Evolutionary conservation across 441 rosid species (phyloP).

Genomic region (Adansonia rubrostipa): DNA sequence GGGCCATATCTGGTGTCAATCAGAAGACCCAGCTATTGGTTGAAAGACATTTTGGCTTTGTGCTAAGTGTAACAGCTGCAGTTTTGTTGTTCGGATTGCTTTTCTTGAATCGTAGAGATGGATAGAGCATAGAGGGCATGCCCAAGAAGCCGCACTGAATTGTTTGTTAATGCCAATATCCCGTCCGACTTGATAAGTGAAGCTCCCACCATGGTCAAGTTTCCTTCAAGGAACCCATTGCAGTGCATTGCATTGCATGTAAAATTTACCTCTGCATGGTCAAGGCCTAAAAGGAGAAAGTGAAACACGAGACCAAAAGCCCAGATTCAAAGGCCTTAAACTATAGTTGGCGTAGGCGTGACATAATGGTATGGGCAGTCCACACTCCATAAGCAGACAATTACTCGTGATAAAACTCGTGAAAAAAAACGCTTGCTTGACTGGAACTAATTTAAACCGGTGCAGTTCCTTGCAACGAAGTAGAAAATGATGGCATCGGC

Average conservation of each 20-base stretch:
- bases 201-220: slow-evolving; percentile 24
- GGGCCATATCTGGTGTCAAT: slow-evolving; percentile 28
- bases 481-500: background rate
- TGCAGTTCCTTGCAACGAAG: background rate
- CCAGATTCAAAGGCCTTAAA: background rate
- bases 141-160: slow-evolving; percentile 11
- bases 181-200: slow-evolving; percentile 18
- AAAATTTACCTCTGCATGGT: background rate
- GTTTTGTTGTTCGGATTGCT: background rate
- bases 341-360: too few species aligned
- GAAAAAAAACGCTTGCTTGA: too few species aligned
- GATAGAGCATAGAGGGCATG: slow-evolving; percentile 22
- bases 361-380: too few species aligned
- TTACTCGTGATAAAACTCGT: too few species aligned
- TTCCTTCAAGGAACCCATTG: slow-evolving; percentile 13
- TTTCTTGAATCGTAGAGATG: slow-evolving; percentile 22
- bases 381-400: too few species aligned
- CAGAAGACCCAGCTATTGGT: slow-evolving; percentile 36
- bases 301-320: background rate
- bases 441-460: background rate
- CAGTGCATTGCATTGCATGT: background rate
- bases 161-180: slow-evolving; percentile 18
- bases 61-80: slow-evolving; percentile 6
- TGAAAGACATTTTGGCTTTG: slow-evolving; percentile 10
- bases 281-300: background rate